Base-by-base conservation (phyloP, 352 stramenopile genomes). In the Peronospora farinosa region DNA sequence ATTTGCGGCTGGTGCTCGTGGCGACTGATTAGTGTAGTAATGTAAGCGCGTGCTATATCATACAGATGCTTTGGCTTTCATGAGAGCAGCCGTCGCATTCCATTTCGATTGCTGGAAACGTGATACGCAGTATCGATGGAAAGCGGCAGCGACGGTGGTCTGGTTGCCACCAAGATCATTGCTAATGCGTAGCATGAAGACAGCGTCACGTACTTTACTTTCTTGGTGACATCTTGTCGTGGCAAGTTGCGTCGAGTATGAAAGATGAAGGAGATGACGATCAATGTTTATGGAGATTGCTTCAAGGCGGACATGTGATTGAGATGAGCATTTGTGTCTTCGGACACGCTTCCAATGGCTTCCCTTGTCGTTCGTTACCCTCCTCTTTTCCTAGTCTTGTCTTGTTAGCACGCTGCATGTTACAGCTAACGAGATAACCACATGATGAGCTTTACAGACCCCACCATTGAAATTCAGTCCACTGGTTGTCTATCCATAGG, bases 161-260 rank as follows among this genome's bases (percentile, higher is more conserved):
- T 82, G 23, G 23, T 27, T 27, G 23, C 23, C 15, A 65, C 63
- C 27, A 69, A 64, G 39, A 46, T 79, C 45, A 65, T 81, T n/a
- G 57, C 49, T 3, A 49, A 60, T 10, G 54, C 54, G 9, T 78
- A 60, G n/a, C 44, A 56, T 0, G 56, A 67, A 16, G 58, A 84
- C 48, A 70, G 57, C 8, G 67, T 62, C 61, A 75, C 73, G 55
- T 77, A 67, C 50, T 73, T 67, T 44, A 77, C 27, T 72, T 73
- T 41, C 50, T 61, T 23, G 61, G 67, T 25, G 21, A 54, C 12
- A 47, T 63, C 15, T 27, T 78, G 31, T 65, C 67, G 19, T 84
- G 69, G 72, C 78, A 57, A 67, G 31, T 13, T 33, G 23, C 23
- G 23, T 27, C 23, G 23, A 27, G 23, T 27, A 4, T 27, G 3